Conservation (phyloP, 1,139 yeast species). For the Protomyces macrosporus region DNA sequence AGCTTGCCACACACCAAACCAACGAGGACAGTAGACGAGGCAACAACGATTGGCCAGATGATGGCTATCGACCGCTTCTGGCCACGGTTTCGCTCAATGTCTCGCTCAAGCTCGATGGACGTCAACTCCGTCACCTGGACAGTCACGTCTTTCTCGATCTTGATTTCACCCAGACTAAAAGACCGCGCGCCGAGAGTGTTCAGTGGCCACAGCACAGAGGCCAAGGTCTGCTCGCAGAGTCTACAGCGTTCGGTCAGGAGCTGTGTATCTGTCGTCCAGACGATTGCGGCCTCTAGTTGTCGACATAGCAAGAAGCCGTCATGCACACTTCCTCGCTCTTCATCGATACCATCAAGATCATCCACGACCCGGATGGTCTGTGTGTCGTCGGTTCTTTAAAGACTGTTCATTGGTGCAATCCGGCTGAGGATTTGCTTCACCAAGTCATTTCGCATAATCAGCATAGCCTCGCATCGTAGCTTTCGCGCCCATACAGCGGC, state of each 20-base stretch:
- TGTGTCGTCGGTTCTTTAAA: background rate
- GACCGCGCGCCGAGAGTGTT: background rate
- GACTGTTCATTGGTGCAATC: slow-evolving; percentile 2
- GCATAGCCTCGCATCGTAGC: slow-evolving; percentile 5
- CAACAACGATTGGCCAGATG: slow-evolving; percentile 9
- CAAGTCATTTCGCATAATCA: background rate
- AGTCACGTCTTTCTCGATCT: background rate
- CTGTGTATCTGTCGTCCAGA: slow-evolving; percentile 6
- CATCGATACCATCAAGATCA: background rate
- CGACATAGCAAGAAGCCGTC: slow-evolving; percentile 5
- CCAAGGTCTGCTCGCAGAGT: background rate
- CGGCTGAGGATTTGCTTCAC: background rate
- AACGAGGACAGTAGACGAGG: background rate
- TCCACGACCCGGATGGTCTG: background rate
- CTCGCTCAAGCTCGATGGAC: background rate
- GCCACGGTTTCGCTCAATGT: background rate
- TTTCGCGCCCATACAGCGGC: background rate
- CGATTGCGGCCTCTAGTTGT: slow-evolving; percentile 2
- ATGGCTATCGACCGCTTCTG: background rate
- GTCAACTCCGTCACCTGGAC: background rate
- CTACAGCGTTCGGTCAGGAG: background rate
- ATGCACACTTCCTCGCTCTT: background rate
- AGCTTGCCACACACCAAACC: slow-evolving; percentile 10
- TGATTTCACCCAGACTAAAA: background rate
- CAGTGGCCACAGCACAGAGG: background rate